Base-by-base conservation (phyloP, 805 yeast genomes). In the Sugiyamaella chiloensis region DNA sequence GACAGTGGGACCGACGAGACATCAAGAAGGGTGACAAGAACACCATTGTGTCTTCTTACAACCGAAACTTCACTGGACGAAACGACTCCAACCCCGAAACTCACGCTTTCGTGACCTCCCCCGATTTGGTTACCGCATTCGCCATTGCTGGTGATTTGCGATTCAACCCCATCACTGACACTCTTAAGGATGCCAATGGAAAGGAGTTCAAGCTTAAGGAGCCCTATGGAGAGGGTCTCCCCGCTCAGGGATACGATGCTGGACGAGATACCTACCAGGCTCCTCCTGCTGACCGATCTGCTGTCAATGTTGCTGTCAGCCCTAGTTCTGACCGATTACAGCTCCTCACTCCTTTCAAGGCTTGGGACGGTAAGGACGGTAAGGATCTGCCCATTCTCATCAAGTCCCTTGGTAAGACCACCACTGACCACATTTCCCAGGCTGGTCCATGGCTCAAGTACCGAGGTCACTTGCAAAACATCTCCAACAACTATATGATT, bases 391-490 rank as follows among this genome's bases (percentile, higher is more conserved):
- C 96, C 73, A 91, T 91, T 63, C 83, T 91, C 75, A 87, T 91
- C 74, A 91, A 93, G 78, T 87, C 96, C 60, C 76, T 84, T 55
- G 98, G 97, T 76, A 91, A 91, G 81, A 90, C 97, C 71, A 91
- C 99, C 64, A 91, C 99, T 62, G 99, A 91, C 78, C 99, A 91
- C 77, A 91, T 91, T 66, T 91, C 98, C 65, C 90, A 88, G 95
- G 99, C 99, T 68, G 99, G 99, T 76, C 97, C 98, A 68, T 91
- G 99, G 99, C 86, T 91, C 81, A 91, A 91, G 79, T 91, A 91
- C 91, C 87, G 97, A 80, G 99, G 99, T 75, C 99, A 91, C 78
- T 80, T 91, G 77, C 91, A 89, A 78, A 91, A 91, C 84, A 93
- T 91, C 68, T 89, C 97, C 60, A 89, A 91, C 82, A 91, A 93